phyloP scores from a whole-genome alignment of 805 yeast genomes.

The Blastobotrys parvus region DNA sequence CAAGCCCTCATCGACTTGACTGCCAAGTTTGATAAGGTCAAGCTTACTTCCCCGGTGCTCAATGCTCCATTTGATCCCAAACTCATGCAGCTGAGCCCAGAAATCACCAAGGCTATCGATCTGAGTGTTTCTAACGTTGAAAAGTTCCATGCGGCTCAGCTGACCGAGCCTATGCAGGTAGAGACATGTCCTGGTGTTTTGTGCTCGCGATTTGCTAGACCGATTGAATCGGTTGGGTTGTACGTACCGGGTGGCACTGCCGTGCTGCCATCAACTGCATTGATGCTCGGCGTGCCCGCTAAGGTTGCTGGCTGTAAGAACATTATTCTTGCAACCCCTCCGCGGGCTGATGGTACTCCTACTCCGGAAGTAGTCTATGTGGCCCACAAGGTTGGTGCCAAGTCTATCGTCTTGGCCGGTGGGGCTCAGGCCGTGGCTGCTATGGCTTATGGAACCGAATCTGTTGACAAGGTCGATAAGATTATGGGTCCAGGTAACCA shows the following conservation, averaged over 20 bases:
- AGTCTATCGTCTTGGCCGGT: constrained; percentile 87
- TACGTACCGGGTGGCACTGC: constrained; percentile 99
- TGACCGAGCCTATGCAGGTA: constrained; percentile 53
- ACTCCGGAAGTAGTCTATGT: constrained; percentile 98
- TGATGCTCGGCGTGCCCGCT: constrained; percentile 98
- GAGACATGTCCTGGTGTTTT: constrained; percentile 92
- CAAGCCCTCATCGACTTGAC: constrained; percentile 82
- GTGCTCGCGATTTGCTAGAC: constrained; percentile 91
- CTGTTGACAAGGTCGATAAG: constrained; percentile 90
- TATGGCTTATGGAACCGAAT: constrained; percentile 95
- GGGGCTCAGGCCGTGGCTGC: constrained; percentile 99
- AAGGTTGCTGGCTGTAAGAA: constrained; percentile 94
- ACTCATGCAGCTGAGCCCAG: constrained; percentile 62
- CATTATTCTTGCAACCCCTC: constrained; percentile 91
- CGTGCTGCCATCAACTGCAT: constrained; percentile 91
- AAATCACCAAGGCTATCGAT: constrained; percentile 78
- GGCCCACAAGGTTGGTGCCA: constrained; percentile 92
- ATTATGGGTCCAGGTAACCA: constrained; percentile 99
- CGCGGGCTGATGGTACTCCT: constrained; percentile 82
- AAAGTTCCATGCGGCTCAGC: constrained; percentile 89
- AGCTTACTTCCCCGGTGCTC: constrained; percentile 61
- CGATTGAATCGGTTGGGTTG: constrained; percentile 89
- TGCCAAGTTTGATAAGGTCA: constrained; percentile 82
- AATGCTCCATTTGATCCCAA: constrained; percentile 81
- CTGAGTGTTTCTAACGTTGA: constrained; percentile 80